A percentile compares a stretch with the other conserved stretches of the same genome.
Evolutionary conservation across 208 protist species (phyloP).

Genomic region (Naegleria gruberi): DNA sequence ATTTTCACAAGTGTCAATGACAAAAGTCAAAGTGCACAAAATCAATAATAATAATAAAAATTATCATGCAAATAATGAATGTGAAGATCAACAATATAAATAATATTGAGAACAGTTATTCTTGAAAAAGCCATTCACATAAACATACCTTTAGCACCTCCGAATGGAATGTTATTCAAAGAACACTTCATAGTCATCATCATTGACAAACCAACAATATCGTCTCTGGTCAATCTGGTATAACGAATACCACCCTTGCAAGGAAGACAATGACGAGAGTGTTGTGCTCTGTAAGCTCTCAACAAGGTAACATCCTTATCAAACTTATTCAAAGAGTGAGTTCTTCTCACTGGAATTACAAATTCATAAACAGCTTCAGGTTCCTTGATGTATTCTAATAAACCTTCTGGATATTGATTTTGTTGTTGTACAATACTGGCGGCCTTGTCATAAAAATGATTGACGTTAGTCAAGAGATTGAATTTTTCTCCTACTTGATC

Average conservation of each 20-base stretch:
- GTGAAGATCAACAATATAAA: background rate
- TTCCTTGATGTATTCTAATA: slow-evolving; percentile 28
- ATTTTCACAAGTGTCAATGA: background rate
- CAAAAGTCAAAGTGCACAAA: background rate
- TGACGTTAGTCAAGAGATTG: slow-evolving; percentile 24
- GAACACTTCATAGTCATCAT: slow-evolving; percentile 77
- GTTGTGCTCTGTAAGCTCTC: slow-evolving; percentile 40
- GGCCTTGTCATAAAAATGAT: slow-evolving; percentile 26
- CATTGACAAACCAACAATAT: slow-evolving; percentile 57
- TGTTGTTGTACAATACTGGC: background rate
- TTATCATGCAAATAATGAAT: background rate
- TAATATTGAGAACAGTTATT: background rate
- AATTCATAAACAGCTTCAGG: slow-evolving; percentile 11
- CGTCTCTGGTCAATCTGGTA: slow-evolving; percentile 53
- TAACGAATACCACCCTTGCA: slow-evolving; percentile 71
- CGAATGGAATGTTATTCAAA: slow-evolving; percentile 63
- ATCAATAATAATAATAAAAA: background rate
- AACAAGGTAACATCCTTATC: background rate
- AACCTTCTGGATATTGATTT: background rate
- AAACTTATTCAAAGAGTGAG: background rate
- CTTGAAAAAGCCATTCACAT: background rate
- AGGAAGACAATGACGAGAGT: slow-evolving; percentile 60
- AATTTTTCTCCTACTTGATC: background rate
- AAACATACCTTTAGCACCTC: slow-evolving; percentile 51
- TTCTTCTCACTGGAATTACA: background rate